phyloP scores from a whole-genome alignment of 2,329 filamentous ascomycete species.

The Lasiodiplodia sp. region DNA sequence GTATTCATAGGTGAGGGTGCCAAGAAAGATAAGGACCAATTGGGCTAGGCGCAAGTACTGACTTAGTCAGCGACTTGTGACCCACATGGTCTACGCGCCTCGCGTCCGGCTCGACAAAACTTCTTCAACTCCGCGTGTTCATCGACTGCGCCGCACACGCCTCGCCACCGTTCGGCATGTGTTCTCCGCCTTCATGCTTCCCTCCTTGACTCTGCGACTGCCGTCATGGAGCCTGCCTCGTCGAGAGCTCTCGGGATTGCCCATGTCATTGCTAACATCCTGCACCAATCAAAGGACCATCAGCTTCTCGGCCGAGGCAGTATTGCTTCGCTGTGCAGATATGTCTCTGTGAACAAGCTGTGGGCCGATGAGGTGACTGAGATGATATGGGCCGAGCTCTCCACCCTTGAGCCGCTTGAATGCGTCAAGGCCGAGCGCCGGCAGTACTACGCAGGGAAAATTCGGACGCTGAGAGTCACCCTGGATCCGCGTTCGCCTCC shows the following conservation, averaged over 20 bases:
- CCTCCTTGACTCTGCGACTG: conserved; percentile 3
- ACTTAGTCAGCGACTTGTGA: conserved; percentile 1
- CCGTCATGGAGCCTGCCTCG: conserved; percentile 21
- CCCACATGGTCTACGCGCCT: conserved; percentile 5
- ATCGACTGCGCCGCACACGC: not conserved
- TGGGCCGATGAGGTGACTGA: conserved; percentile 23
- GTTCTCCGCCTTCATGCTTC: not conserved
- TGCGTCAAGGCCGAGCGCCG: not conserved
- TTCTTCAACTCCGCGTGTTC: conserved; percentile 6
- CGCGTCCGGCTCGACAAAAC: conserved; percentile 6
- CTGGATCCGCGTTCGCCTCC: conserved; percentile 1
- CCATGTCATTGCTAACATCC: conserved; percentile 20
- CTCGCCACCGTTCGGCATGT: conserved; percentile 16
- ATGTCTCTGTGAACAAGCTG: conserved; percentile 17
- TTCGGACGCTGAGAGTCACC: not conserved
- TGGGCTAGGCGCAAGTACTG: not conserved
- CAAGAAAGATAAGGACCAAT: not conserved
- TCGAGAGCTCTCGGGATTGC: conserved; percentile 20
- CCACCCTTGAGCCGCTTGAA: not conserved
- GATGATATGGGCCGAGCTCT: conserved; percentile 4
- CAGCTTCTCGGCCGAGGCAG: not conserved
- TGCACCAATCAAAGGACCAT: not conserved
- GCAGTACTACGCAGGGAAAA: conserved; percentile 15
- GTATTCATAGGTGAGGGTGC: not conserved
- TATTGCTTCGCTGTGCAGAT: not conserved